These are phyloP conservation scores for Cucurbita ficifolia DNA, from an alignment of 306 rosid species.

Conservation along the genomic window DNA sequence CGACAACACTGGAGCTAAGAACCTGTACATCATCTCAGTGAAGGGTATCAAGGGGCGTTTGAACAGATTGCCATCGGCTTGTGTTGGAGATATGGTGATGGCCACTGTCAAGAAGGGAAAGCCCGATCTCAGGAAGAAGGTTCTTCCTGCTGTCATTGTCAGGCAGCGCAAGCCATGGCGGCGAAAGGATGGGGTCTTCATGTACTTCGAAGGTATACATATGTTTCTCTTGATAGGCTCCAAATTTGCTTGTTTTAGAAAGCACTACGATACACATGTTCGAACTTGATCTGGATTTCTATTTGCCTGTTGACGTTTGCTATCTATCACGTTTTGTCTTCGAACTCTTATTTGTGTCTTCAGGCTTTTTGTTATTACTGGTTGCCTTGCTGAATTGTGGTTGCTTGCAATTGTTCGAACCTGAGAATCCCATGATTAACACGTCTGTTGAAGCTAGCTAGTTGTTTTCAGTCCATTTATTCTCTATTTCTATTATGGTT, in stretches of 20 bases:
- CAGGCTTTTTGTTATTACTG: not conserved
- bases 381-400: not conserved
- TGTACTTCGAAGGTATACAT: slow-evolving; percentile 49
- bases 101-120: slow-evolving; percentile 57
- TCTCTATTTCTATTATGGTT: not conserved
- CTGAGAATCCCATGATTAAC: not conserved
- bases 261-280: not conserved
- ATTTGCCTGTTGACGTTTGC: not conserved
- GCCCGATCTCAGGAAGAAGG: slow-evolving; percentile 65
- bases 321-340: not conserved
- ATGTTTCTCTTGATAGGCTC: not conserved
- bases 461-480: not conserved
- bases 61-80: slow-evolving; percentile 52
- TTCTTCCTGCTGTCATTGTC: slow-evolving; percentile 47
- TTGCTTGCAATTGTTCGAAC: not conserved
- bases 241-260: not conserved
- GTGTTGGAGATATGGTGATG: slow-evolving; percentile 64
- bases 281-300: not conserved
- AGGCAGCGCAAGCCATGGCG: slow-evolving; percentile 62
- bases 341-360: not conserved
- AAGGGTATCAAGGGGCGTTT: slow-evolving; percentile 52
- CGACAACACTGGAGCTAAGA: slow-evolving; percentile 52
- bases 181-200: slow-evolving; percentile 59
- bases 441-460: no score
- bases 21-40: slow-evolving; percentile 40